Evolutionary conservation across 192 early-diverging fungal genomes (phyloP).

Genomic region (Backusella psychrophila): DNA sequence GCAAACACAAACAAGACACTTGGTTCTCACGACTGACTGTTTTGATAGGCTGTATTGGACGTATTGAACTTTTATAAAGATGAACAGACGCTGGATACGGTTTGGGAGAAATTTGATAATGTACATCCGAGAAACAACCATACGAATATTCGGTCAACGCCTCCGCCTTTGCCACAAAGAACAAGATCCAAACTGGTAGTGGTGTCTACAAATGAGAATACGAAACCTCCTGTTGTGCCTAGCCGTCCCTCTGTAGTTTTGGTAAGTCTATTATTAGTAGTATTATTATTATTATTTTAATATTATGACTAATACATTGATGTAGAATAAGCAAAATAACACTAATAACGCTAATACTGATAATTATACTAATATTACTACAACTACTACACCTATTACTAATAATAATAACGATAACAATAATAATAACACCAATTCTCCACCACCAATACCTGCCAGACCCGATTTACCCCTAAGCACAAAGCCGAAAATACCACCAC

Average conservation of each 20-base stretch:
- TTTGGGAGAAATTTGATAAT: conserved; percentile 39
- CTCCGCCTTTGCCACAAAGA: conserved; percentile 27
- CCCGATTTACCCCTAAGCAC: conserved; percentile 2
- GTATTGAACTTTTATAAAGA: conserved; percentile 84
- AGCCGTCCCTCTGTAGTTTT: background rate
- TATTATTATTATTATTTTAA: background rate
- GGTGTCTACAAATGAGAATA: background rate
- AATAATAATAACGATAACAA: background rate
- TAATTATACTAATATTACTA: background rate
- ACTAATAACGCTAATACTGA: background rate
- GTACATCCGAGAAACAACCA: conserved; percentile 13
- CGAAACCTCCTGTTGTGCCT: conserved; percentile 5
- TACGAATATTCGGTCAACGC: conserved; percentile 1
- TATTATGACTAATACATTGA: background rate
- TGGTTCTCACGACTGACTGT: too few relatives aligned
- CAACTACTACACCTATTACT: background rate
- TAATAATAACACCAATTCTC: conserved; percentile 8
- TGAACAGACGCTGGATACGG: conserved; percentile 25
- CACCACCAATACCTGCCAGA: conserved; percentile 22
- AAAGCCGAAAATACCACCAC: conserved; percentile 2
- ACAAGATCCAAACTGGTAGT: conserved; percentile 16
- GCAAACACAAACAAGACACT: too few relatives aligned
- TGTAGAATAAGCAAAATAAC: background rate
- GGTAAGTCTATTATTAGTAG: background rate
- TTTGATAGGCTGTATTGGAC: conserved; percentile 65